Evolutionary conservation across 2,329 filamentous ascomycete genomes (phyloP), one percentile per base, ranked within the genome.

Genomic region (Oidium heveae): DNA sequence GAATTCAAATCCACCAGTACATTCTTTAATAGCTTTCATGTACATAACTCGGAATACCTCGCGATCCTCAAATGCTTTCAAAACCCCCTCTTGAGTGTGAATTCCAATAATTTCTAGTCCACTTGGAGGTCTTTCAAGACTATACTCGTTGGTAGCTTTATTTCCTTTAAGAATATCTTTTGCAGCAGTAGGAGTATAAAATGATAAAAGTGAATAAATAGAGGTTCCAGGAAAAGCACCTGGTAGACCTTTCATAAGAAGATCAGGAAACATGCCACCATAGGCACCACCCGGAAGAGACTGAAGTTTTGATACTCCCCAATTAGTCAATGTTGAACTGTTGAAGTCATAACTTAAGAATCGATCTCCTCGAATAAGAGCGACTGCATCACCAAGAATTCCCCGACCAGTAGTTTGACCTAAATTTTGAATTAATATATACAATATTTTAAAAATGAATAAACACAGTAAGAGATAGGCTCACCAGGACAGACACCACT

Each of bases 131-230:
- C 71, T 61, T 44, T 66, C 62, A 7, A 69, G 57, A 55, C 74
- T 71, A 57, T 74, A 75, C 55, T 70, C 64, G 4, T 69, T 63
- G 8, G 72, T 59, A 8, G 66, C 68, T 12, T 68, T 67, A 55
- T 74, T 74, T 46, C 65, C 66, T 56, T 69, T 68, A 33, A 75
- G 59, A 18, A 74, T 74, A 3, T 64, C 69, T 52, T 66, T 67
- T 2, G 66, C 68, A 41, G 72, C 72, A 50, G 70, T 66, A 0
- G 72, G 72, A 0, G 72, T 74, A 57, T 74, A 74, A 63, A 74
- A 73, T 44, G 72, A 69, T 47, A 75, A 62, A 2, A 73, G 63
- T 22, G 63, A 72, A 57, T 74, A 72, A 8, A 68, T 57, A 5
- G 69, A 73, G 1, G 71, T 74, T 18, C 72, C 72, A 1, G 68